Evolutionary conservation across 164 flowering plant species (phyloP), one percentile per base, ranked within the genome.

Genomic region (Annona squamosa): DNA sequence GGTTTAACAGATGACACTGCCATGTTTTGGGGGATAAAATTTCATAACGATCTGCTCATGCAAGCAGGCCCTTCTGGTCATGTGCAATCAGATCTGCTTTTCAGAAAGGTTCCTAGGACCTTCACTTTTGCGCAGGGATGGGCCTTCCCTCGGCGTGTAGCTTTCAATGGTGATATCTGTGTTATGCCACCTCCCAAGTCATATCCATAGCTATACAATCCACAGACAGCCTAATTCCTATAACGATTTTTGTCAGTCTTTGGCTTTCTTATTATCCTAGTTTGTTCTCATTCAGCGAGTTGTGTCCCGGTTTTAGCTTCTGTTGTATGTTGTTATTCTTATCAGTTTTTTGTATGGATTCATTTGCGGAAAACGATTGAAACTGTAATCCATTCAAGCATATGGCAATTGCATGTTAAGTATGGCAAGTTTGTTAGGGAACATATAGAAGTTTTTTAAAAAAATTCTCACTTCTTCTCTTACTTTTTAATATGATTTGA

Each of bases 181-280:
- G 90, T 86, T 67, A 88, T 90, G 92, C 95, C 95, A 48, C 88
- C 91, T 63, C 95, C 95, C 13, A 93, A 90, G 78, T 73, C 87
- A 42, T 90, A 89, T 69, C 95, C 95, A 37, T 84, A 81, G 81
- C 75, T 87, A 75, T 93, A 92, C 56, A 90, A 89, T 81, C 71
- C 47, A 59, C 73, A 48, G 74, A 81, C 26, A n/a, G 77, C 1
- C 74, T 87, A 73, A 41, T 17, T 66, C 67, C 76, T 5, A 12
- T 79, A 68, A 52, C 78, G 56, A 71, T 82, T 67, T 70, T 83
- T 71, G 66, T 86, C 69, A 81, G 45, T 79, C 86, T 52, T 65
- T 81, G 56, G 73, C 80, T 44, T 78, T 86, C 80, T 70, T 87
- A 19, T 67, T 82, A 73, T 74, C 81, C 46, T 61, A 66, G 37